Evolutionary conservation across 2,329 filamentous ascomycete genomes (phyloP), one percentile per base, ranked within the genome.

Genomic region (Cyanodermella asteris): DNA sequence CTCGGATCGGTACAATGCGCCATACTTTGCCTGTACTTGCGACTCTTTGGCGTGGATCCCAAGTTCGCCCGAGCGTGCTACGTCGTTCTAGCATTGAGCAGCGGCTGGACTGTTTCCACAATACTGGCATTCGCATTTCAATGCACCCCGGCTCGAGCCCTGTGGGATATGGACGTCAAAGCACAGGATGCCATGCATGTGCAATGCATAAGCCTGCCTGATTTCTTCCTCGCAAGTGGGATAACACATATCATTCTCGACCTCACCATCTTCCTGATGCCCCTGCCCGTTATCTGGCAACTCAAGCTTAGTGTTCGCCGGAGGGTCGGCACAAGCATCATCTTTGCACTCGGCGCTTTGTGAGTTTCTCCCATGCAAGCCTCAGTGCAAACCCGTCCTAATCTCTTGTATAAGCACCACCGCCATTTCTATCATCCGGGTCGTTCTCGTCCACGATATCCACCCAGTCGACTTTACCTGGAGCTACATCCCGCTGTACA

Each of bases 161-260:
- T 13, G 5, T 26, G 25, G 25, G 25, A 26, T 16, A 10, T 13
- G 4, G 11, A 18, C 6, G 14, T 21, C 13, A 11, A 13, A 13
- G 11, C 13, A 10, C 7, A 14, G n/a, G n/a, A n/a, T n/a, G n/a
- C n/a, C n/a, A n/a, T n/a, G n/a, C n/a, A n/a, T n/a, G n/a, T n/a
- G 6, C 12, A 22, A 22, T 26, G 23, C 23, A 29, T 42, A 5
- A 23, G 35, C 7, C 19, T 31, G 5, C 32, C 20, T 14, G 31
- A 32, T 4, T 41, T 43, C 27, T 43, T 44, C 23, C 38, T 38
- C 22, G 35, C 33, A 3, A 45, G 43, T 22, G 34, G 38, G 3
- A 35, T 43, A 6, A 36, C 39, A 2, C 41, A 39, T 20, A 39
- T 45, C 11, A 28, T 37, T 4, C 39, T 38, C 3, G 41, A 46